Evolutionary conservation across 192 early-diverging fungal species (phyloP), one percentile per base, ranked within the genome.

Genomic region (Coemansia sp.): DNA sequence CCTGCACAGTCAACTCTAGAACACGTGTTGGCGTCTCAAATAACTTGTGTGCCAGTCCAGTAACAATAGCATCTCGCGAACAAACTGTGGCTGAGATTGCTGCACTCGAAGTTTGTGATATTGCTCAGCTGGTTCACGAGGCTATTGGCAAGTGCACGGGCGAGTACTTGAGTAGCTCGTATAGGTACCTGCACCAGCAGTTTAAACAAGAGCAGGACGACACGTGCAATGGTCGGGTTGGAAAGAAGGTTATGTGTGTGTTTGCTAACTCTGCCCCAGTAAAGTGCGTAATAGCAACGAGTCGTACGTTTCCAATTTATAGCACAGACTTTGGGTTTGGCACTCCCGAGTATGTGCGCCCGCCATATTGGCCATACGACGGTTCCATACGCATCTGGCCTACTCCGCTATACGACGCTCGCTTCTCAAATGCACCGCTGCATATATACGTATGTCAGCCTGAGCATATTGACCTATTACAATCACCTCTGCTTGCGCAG

Each of bases 351-450:
- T 73, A 74, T 47, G 71, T 80, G 25, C 68, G 71, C 4, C 71
- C 77, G 51, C 77, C 77, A 15, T 80, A 65, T 28, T 51, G 74
- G 17, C 77, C 77, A 1, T 80, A 63, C 14, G 77, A 80, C 34
- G 77, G 77, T 2, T 80, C 68, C 52, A 12, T 73, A 68, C 71
- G 77, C 26, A 59, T 80, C 37, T 80, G 77, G 77, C 77, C 77
- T 0, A 73, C 71, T 1, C 77, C 77, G 8, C 46, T 48, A 38
- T 55, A 50, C 36, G 34, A 48, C 5, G 2, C 12, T 3, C 67
- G 63, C 18, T 17, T 49, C 3, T 49, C 12, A 4, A 64, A 58
- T 4, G 72, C 71, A 14, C 51, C 65, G 9, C 56, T 80, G 5
- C 71, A 74, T 23, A 56, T 80, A 2, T 80, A 80, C 31, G 6